phyloP scores from a whole-genome alignment of 2,329 filamentous ascomycete species.

The Aspergillus transmontanensis region DNA sequence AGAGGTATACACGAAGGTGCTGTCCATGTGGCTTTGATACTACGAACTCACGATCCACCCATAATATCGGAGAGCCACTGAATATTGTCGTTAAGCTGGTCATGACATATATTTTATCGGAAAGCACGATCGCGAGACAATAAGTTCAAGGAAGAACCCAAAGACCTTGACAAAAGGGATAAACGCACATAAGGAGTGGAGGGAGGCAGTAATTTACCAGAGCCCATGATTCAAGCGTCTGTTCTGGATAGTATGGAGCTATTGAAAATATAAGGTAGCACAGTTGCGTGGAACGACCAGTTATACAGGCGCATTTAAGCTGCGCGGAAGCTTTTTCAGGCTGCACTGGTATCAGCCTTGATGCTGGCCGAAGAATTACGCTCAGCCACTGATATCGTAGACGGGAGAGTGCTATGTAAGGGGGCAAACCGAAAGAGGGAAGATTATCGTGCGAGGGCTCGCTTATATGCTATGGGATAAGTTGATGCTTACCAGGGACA shows the following conservation, averaged over 20 bases:
- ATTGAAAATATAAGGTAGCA: neutral
- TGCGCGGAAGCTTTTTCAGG: too few species aligned
- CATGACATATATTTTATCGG: neutral
- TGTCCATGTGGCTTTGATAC: too few species aligned
- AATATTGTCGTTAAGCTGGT: slow-evolving; percentile 22
- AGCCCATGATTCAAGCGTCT: neutral
- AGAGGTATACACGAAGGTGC: too few species aligned
- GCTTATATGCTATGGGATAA: too few species aligned
- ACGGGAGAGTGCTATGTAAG: too few species aligned
- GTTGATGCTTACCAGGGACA: too few species aligned
- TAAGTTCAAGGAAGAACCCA: too few species aligned
- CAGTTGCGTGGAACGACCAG: neutral
- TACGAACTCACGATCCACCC: neutral
- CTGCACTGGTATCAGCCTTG: neutral
- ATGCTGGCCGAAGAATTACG: neutral
- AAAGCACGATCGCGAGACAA: neutral
- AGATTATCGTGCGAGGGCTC: too few species aligned
- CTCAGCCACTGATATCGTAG: too few species aligned
- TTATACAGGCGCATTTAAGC: neutral
- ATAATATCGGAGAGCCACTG: slow-evolving; percentile 20
- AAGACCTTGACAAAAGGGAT: neutral
- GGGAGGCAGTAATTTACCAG: neutral
- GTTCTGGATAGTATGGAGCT: neutral
- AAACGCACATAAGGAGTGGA: neutral
- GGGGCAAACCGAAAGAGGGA: too few species aligned